Evolutionary conservation across 139 green algal genomes (phyloP), one percentile per base, ranked within the genome.

Genomic region (Desmodesmus armatus): DNA sequence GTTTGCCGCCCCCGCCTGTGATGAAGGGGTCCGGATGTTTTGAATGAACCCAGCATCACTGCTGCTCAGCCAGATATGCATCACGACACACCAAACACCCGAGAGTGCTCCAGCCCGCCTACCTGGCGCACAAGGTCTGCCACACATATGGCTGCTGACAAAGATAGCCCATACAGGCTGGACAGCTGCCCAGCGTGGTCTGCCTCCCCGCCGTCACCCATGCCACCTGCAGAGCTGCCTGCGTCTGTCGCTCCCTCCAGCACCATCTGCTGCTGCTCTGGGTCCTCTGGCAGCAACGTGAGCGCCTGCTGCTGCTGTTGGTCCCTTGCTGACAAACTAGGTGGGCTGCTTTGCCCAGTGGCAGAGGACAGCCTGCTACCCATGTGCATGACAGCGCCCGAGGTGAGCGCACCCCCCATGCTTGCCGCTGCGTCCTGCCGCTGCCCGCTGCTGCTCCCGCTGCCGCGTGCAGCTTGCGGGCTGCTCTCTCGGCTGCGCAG

Each of bases 41-140:
- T n/a, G n/a, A n/a, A n/a, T n/a, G n/a, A n/a, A n/a, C n/a, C n/a
- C n/a, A n/a, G n/a, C n/a, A n/a, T n/a, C n/a, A n/a, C n/a, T n/a
- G n/a, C n/a, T n/a, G n/a, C n/a, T n/a, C n/a, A n/a, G n/a, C n/a
- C n/a, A n/a, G n/a, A n/a, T n/a, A n/a, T n/a, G n/a, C n/a, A n/a
- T n/a, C n/a, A n/a, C n/a, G n/a, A n/a, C n/a, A n/a, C n/a, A n/a
- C n/a, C n/a, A n/a, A n/a, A n/a, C n/a, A n/a, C n/a, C n/a, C n/a
- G n/a, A n/a, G n/a, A n/a, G 39, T 65, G 39, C 17, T 49, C 7
- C 53, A 39, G 0, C 25, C 23, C 40, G 2, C 88, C 15, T 78
- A 94, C 90, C 87, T 95, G 92, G 0, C 89, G 89, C 4, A 93
- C 82, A 27, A 92, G 53, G 65, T 94, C 90, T 11, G 90, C 92